Evolutionary conservation across 345 rosid genomes (phyloP), one percentile per base, ranked within the genome.

Genomic region (Barbarea vulgaris): DNA sequence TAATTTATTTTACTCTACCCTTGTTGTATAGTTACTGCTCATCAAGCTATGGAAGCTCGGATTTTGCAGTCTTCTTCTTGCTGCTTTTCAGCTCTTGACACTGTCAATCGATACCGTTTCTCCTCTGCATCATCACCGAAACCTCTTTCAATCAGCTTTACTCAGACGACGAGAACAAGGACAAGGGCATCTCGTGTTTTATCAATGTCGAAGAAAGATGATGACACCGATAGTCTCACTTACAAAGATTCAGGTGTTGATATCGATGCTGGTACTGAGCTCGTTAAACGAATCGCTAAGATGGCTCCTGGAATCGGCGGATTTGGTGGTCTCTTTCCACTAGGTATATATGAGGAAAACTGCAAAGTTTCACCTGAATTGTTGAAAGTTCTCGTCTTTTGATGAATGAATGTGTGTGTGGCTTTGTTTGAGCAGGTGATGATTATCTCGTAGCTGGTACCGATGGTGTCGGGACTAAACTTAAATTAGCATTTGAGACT

Each of bases 401-500:
- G 3, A 25, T 63, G 67, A 42, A 41, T 61, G 33, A 13, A 6
- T 59, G 65, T 51, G 30, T 51, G 47, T 19, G 37, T 59, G 66
- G 50, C 1, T 60, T 42, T 72, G 55, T 58, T 64, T 57, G 30
- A 7, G 51, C 86, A 93, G 98, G 98, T 50, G 98, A 95, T 82
- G 85, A 88, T 1, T 95, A 75, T 67, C 98, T 90, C 31, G 98
- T 93, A 58, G 98, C 98, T 31, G 99, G 99, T 4, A 90, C 98
- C 0, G 99, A 95, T 86, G 99, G 99, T 69, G 99, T 90, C n/a
- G 99, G 99, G 55, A 95, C 99, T 34, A 95, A 95, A 74, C 84
- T 95, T 39, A 95, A 95, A 69, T 85, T 95, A 55, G 98, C 98
- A 19, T 95, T 95, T 74, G 98, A 95, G 77, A 88, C 94, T 14